phyloP scores from a whole-genome alignment of 2,329 filamentous ascomycete species.

The Alternaria gaisen region DNA sequence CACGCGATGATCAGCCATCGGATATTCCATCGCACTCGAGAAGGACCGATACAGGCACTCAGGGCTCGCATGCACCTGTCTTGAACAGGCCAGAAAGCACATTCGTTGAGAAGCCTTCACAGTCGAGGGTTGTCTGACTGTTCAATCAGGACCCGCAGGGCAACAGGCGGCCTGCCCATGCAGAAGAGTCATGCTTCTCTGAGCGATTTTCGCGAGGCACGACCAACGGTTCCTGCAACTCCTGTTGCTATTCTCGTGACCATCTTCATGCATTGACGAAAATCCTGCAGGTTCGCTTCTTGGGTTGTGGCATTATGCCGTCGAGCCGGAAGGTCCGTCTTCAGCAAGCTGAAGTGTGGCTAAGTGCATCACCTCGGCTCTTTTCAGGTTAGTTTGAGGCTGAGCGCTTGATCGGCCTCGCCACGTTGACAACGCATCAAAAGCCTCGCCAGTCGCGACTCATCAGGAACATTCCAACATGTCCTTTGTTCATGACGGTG shows the following conservation, averaged over 20 bases:
- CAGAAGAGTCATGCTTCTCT: constrained; percentile 42
- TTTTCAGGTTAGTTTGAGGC: constrained; percentile 38
- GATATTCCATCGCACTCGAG: constrained; percentile 20
- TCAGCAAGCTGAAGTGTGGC: constrained; percentile 43
- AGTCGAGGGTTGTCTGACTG: constrained; percentile 28
- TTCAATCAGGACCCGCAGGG: constrained; percentile 42
- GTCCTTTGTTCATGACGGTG: constrained; percentile 14
- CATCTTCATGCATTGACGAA: constrained; percentile 25
- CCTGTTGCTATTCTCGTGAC: constrained; percentile 42
- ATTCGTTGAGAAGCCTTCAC: constrained; percentile 34
- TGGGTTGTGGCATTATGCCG: constrained; percentile 20
- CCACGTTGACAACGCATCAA: constrained; percentile 48
- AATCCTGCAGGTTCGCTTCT: constrained; percentile 26
- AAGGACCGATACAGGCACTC: constrained; percentile 26
- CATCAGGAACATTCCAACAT: constrained; percentile 8
- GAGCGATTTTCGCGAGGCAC: constrained; percentile 36
- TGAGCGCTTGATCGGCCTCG: constrained; percentile 42
- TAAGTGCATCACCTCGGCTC: constrained; percentile 35
- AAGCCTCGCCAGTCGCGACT: constrained; percentile 26
- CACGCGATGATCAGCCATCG: constrained; percentile 28
- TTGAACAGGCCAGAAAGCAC: constrained; percentile 27
- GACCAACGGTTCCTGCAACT: constrained; percentile 31
- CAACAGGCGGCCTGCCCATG: constrained; percentile 32
- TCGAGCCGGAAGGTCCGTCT: constrained; percentile 39
- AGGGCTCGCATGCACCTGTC: constrained; percentile 39